A percentile compares a stretch with the other conserved stretches of the same genome.
These are phyloP conservation scores for Penicillium concentricum DNA, from an alignment of 2,329 filamentous ascomycete species.

Conservation along the genomic window DNA sequence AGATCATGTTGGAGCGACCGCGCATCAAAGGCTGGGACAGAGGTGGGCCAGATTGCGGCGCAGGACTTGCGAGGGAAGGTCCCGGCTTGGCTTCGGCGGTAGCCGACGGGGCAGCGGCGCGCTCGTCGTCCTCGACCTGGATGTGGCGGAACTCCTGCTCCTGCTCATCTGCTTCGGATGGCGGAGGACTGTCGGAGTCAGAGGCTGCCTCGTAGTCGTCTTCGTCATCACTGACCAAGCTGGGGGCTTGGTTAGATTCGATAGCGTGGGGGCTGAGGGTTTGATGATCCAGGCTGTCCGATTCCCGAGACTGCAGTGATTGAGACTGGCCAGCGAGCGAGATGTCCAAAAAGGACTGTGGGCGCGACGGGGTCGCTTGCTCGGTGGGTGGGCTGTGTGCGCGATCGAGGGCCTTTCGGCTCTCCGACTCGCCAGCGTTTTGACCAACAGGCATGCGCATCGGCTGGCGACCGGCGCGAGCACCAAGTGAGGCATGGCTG, in stretches of 20 bases:
- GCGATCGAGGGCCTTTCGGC: slow-evolving; percentile 57
- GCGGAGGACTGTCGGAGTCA: slow-evolving; percentile 57
- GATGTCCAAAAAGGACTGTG: slow-evolving; percentile 29
- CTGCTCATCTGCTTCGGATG: slow-evolving; percentile 54
- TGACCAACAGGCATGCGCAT: slow-evolving; percentile 58
- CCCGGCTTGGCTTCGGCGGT: slow-evolving; percentile 35
- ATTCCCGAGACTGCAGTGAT: slow-evolving; percentile 30
- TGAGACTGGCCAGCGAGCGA: slow-evolving; percentile 46
- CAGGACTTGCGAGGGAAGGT: slow-evolving; percentile 31
- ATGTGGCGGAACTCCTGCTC: slow-evolving; percentile 49
- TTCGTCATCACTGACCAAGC: slow-evolving; percentile 71
- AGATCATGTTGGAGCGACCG: slow-evolving; percentile 32
- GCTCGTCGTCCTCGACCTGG: slow-evolving; percentile 48
- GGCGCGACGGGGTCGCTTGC: slow-evolving; percentile 38
- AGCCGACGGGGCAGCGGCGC: slow-evolving; percentile 35
- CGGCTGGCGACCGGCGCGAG: slow-evolving; percentile 49
- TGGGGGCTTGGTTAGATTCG: slow-evolving; percentile 73
- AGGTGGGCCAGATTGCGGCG: slow-evolving; percentile 25
- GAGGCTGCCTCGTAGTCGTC: slow-evolving; percentile 71
- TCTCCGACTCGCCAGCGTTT: slow-evolving; percentile 47
- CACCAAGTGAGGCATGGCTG: slow-evolving; percentile 17
- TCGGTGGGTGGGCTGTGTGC: slow-evolving; percentile 42
- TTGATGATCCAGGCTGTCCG: slow-evolving; percentile 48
- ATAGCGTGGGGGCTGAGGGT: slow-evolving; percentile 69
- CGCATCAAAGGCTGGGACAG: slow-evolving; percentile 34